These are phyloP conservation scores for Teratosphaeria destructans DNA, from an alignment of 2,329 filamentous ascomycete species.

Conservation along the genomic window DNA sequence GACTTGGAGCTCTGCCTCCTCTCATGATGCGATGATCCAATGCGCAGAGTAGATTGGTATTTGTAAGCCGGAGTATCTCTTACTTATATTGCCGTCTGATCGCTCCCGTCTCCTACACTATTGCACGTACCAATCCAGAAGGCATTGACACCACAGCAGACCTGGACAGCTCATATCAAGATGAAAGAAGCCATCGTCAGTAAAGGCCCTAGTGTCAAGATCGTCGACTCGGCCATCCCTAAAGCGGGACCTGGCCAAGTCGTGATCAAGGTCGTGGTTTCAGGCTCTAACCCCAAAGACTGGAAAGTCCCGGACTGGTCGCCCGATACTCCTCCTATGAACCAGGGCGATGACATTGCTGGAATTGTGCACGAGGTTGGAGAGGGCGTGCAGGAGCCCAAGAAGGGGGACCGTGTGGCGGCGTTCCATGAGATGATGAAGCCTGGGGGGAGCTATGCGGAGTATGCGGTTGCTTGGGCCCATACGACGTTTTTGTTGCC, in stretches of 20 bases:
- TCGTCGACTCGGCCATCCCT: conserved; percentile 16
- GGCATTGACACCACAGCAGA: background rate
- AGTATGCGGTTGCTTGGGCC: conserved; percentile 48
- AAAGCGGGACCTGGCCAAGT: conserved; percentile 14
- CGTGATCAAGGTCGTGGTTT: conserved; percentile 17
- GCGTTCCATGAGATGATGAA: conserved; percentile 45
- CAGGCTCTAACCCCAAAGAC: conserved; percentile 19
- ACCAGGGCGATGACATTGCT: conserved; percentile 27
- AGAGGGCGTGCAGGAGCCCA: conserved; percentile 46
- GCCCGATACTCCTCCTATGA: conserved; percentile 23
- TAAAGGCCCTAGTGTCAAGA: conserved; percentile 15
- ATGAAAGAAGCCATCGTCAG: conserved; percentile 22
- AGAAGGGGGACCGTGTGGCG: conserved; percentile 46
- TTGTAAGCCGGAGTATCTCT: background rate
- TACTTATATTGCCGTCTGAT: background rate
- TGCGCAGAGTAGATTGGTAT: background rate
- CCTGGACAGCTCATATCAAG: background rate
- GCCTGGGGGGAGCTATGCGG: conserved; percentile 46
- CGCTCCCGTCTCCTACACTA: background rate
- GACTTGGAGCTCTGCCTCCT: background rate
- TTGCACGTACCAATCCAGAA: background rate
- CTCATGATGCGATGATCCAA: background rate
- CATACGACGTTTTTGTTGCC: conserved; percentile 50
- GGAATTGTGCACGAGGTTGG: conserved; percentile 45
- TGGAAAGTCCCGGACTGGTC: conserved; percentile 12